Conservation (phyloP, 2,329 filamentous ascomycete genomes). For the Pseudocercospora eumusae region DNA sequence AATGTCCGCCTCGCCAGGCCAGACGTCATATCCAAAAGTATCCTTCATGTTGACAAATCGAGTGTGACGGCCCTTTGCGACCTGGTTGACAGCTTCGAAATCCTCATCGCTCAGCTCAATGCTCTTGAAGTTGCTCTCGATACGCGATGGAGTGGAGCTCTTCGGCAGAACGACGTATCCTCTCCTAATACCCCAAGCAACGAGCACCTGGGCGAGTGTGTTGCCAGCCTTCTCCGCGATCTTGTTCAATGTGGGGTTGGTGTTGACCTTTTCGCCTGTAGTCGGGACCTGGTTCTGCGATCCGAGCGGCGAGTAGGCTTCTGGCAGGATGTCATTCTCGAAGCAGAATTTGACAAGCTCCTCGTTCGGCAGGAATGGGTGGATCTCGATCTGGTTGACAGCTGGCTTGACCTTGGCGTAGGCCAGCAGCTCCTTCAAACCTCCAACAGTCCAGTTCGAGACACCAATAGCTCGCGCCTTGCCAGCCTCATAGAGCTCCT, state of each 20-base stretch:
- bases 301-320: conserved; percentile 61
- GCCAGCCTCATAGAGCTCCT: conserved; percentile 56
- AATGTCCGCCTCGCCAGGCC: conserved; percentile 19
- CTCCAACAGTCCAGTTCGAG: conserved; percentile 53
- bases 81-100: conserved; percentile 61
- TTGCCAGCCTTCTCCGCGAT: conserved; percentile 60
- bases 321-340: conserved; percentile 57
- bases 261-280: conserved; percentile 66
- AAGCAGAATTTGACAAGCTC: conserved; percentile 60
- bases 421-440: conserved; percentile 48
- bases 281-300: conserved; percentile 69
- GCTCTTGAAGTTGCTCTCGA: conserved; percentile 67
- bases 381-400: conserved; percentile 54
- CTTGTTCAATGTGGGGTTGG: conserved; percentile 60
- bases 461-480: conserved; percentile 58
- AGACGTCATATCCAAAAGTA: conserved; percentile 68
- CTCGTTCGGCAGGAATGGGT: conserved; percentile 63
- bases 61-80: conserved; percentile 66
- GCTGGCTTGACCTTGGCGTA: conserved; percentile 46
- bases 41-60: conserved; percentile 83
- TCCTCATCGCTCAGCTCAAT: conserved; percentile 58
- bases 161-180: conserved; percentile 70
- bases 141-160: conserved; percentile 66
- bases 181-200: conserved; percentile 66
- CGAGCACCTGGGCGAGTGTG: conserved; percentile 62